A percentile compares a stretch with the other conserved stretches of the same genome.
Evolutionary conservation across 129 eudicot genomes (phyloP).

Genomic region (Flaveria trinervia): DNA sequence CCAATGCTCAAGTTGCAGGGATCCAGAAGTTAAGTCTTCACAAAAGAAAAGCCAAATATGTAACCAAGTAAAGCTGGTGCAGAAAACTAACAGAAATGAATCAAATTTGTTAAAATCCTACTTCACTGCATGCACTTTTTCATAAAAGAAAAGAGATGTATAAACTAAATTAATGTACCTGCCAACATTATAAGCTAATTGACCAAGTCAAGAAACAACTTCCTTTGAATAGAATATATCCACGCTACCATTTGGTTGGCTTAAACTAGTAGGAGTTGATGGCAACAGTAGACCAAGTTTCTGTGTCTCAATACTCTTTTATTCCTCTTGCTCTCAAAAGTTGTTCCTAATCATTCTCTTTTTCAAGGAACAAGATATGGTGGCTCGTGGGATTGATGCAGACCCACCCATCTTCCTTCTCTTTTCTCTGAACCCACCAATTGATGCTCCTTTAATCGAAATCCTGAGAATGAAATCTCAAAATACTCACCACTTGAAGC

Average conservation of each 20-base stretch:
- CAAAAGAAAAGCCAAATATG: too few relatives aligned
- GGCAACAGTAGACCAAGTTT: slow-evolving; percentile 58
- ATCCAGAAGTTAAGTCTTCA: too few relatives aligned
- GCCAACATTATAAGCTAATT: slow-evolving; percentile 42
- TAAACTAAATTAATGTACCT: slow-evolving; percentile 1
- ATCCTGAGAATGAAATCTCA: slow-evolving; percentile 33
- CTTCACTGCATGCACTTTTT: not conserved
- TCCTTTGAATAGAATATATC: slow-evolving; percentile 41
- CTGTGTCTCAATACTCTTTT: slow-evolving; percentile 50
- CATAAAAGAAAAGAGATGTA: not conserved
- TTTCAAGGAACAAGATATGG: slow-evolving; percentile 9
- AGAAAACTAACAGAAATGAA: not conserved
- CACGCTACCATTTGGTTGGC: slow-evolving; percentile 34
- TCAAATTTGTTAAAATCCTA: too few relatives aligned
- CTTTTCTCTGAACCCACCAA: slow-evolving; percentile 5
- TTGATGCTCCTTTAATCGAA: slow-evolving; percentile 25
- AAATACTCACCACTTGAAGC: slow-evolving; percentile 32
- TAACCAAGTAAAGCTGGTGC: too few relatives aligned
- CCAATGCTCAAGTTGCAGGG: not conserved
- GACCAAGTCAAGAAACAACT: slow-evolving; percentile 35
- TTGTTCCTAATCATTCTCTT: slow-evolving; percentile 32
- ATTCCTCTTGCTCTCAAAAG: slow-evolving; percentile 38
- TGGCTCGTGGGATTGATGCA: slow-evolving; percentile 8
- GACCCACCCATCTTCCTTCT: not conserved
- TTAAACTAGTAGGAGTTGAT: slow-evolving; percentile 35